Base-by-base conservation (phyloP, 768 basidiomycete genomes). In the Termitomyces sp. region DNA sequence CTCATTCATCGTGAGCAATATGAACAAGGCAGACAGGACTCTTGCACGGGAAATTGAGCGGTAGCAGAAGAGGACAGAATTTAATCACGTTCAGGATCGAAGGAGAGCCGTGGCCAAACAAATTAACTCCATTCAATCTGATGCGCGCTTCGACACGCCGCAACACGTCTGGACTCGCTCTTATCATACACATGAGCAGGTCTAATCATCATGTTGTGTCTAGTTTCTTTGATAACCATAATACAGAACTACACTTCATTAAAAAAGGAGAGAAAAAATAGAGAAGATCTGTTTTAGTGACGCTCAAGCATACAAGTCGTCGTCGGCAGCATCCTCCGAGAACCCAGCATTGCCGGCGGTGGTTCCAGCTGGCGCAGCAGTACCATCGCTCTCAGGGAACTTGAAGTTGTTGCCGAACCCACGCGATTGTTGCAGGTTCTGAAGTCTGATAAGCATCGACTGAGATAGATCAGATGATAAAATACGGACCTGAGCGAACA, bases 351-450 rank as follows among this genome's bases (percentile, higher is more conserved):
- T 93, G 51, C 84, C 82, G 28, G 76, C 63, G 15, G 72, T 59
- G 4, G 80, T 65, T 18, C 75, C 70, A n/a, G 80, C 71, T 8
- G 75, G 74, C 37, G 72, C 53, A 34, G 53, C 31, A 45, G 53
- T 69, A 48, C 75, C 63, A 16, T 68, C 75, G 52, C 84, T 81
- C 65, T 95, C 95, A 31, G 97, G 97, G 94, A 99, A 99, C 81
- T 92, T 95, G 87, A 99, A 99, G 72, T 85, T 89, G 75, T 88
- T 89, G 49, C 96, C 95, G 69, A 97, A 94, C 46, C 88, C 88
- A 69, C 93, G 87, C 60, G 90, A 91, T 72, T 94, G 93, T 74
- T 92, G 92, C 60, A 94, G 75, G 72, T 92, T 93, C 88, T 92
- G 64, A 55, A 48, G 44, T n/a, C 13, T 55, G n/a, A 41, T 61